phyloP scores from a whole-genome alignment of 1,284 basidiomycete genomes.

The Moniliella sp. region DNA sequence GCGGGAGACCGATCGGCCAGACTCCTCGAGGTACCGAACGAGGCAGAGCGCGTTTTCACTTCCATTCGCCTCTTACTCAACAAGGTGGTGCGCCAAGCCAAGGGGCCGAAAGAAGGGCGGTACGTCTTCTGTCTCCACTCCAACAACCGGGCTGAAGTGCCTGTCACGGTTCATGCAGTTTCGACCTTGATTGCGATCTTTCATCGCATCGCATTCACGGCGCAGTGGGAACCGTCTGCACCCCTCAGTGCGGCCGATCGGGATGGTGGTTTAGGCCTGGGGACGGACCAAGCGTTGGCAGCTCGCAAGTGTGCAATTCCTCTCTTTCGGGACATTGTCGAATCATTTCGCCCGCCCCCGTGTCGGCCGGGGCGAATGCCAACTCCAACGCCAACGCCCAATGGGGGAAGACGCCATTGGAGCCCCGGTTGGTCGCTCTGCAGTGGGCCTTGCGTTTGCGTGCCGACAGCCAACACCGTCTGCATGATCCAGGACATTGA shows the following conservation, averaged over 20 bases:
- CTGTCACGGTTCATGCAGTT: constrained; percentile 4
- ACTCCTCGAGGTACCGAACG: background rate
- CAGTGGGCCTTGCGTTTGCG: constrained; percentile 74
- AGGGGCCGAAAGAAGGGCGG: background rate
- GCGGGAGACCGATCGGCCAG: background rate
- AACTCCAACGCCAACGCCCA: constrained; percentile 36
- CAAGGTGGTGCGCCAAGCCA: constrained; percentile 1
- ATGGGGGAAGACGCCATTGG: too few relatives aligned
- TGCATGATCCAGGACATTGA: constrained; percentile 46
- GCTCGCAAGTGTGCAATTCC: constrained; percentile 16
- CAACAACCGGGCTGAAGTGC: background rate
- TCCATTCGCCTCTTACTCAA: constrained; percentile 1
- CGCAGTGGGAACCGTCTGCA: constrained; percentile 12
- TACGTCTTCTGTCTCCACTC: background rate
- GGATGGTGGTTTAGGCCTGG: too few relatives aligned
- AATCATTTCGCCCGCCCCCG: constrained; percentile 7
- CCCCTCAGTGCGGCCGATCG: constrained; percentile 6
- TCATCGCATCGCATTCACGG: constrained; percentile 25
- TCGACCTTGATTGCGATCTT: constrained; percentile 25
- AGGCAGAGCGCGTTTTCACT: constrained; percentile 1
- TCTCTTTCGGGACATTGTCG: constrained; percentile 23
- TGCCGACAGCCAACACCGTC: constrained; percentile 68
- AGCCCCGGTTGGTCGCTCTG: constrained; percentile 51
- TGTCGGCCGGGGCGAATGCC: too few relatives aligned
- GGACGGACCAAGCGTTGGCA: too few relatives aligned